Percentiles rank a stretch among this genome's conserved stretches.
phyloP scores from a whole-genome alignment of 495 filamentous ascomycete genomes.

The Neohortaea acidophila region DNA sequence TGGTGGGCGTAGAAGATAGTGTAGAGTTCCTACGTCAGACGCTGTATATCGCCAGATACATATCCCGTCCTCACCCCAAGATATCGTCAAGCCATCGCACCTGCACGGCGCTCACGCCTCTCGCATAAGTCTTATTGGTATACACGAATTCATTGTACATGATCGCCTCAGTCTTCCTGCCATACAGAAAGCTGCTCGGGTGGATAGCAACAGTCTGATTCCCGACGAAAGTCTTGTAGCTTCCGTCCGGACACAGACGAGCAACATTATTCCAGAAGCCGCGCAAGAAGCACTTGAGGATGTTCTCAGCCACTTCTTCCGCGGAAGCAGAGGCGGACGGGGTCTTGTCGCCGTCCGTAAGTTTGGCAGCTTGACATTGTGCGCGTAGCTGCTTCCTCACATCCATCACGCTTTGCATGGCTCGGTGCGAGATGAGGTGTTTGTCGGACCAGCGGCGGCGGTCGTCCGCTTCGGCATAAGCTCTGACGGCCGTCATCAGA shows the following conservation, averaged over 20 bases:
- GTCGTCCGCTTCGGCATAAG: slow-evolving; percentile 62
- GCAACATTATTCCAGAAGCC: slow-evolving; percentile 78
- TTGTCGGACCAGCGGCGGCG: slow-evolving; percentile 62
- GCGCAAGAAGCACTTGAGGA: slow-evolving; percentile 67
- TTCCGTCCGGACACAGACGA: slow-evolving; percentile 63
- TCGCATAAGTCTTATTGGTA: slow-evolving; percentile 80
- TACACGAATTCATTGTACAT: slow-evolving; percentile 95
- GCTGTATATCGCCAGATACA: too few relatives aligned
- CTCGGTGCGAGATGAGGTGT: slow-evolving; percentile 62
- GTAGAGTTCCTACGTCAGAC: too few relatives aligned
- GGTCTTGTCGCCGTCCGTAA: slow-evolving; percentile 25
- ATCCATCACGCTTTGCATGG: slow-evolving; percentile 68
- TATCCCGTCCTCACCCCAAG: slow-evolving; percentile 20
- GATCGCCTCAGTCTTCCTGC: slow-evolving; percentile 81
- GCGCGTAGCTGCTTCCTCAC: slow-evolving; percentile 75
- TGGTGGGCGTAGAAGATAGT: slow-evolving; percentile 7
- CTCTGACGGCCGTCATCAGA: slow-evolving; percentile 65
- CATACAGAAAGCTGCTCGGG: slow-evolving; percentile 70
- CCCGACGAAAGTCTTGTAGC: slow-evolving; percentile 68
- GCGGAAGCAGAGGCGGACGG: slow-evolving; percentile 22
- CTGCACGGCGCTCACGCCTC: slow-evolving; percentile 74
- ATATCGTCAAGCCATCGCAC: slow-evolving; percentile 73
- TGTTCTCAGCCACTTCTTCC: slow-evolving; percentile 37
- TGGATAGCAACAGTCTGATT: slow-evolving; percentile 82
- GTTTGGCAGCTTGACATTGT: slow-evolving; percentile 38